Conservation (phyloP, 805 yeast genomes). For the Candida germanica region DNA sequence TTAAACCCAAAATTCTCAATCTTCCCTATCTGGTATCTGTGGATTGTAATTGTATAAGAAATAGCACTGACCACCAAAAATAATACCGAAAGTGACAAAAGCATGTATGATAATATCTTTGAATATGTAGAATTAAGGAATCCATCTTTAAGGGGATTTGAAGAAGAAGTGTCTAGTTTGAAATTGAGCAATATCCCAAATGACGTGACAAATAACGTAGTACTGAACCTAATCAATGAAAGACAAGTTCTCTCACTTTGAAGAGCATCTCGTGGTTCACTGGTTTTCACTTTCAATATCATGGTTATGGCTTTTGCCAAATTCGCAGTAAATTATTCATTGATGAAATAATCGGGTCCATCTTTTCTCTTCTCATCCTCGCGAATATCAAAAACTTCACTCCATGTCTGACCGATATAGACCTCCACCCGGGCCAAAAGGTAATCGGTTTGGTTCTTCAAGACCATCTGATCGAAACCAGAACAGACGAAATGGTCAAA, state of each 20-base stretch:
- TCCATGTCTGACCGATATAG: slow-evolving; percentile 38
- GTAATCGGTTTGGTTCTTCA: slow-evolving; percentile 6
- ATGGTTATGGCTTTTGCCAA: slow-evolving; percentile 5
- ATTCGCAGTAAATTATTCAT: neutral
- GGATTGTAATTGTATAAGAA: slow-evolving; percentile 44
- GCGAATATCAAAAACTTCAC: no score
- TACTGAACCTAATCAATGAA: slow-evolving; percentile 46
- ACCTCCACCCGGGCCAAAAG: slow-evolving; percentile 20
- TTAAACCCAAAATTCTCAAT: slow-evolving; percentile 32
- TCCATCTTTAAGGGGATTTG: slow-evolving; percentile 8
- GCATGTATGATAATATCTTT: slow-evolving; percentile 30
- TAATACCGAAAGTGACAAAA: slow-evolving; percentile 36
- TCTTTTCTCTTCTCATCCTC: no score
- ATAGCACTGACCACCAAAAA: slow-evolving; percentile 36
- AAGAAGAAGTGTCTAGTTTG: slow-evolving; percentile 39
- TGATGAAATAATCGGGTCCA: no score
- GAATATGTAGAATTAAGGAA: slow-evolving; percentile 18
- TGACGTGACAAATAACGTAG: slow-evolving; percentile 44
- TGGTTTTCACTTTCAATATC: slow-evolving; percentile 28
- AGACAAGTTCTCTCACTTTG: slow-evolving; percentile 54
- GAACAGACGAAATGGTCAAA: neutral
- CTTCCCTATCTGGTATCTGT: slow-evolving; percentile 40
- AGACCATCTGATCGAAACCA: neutral
- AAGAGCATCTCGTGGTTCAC: slow-evolving; percentile 54
- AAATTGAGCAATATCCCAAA: slow-evolving; percentile 46